Conservation (phyloP, 306 rosid species). For the Medicago arabica region DNA sequence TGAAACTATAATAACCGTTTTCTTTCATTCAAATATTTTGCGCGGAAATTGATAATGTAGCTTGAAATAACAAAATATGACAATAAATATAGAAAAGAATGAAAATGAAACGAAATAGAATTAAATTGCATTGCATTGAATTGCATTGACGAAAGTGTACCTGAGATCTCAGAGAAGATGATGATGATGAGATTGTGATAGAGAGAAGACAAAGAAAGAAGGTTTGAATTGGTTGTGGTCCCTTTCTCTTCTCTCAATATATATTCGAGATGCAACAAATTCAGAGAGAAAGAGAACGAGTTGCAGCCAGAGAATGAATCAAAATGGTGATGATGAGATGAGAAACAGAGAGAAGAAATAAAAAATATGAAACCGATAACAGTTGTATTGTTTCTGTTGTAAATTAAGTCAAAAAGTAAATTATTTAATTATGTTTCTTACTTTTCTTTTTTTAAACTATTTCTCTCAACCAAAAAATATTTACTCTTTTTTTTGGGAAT, state of each 20-base stretch:
- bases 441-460: too few relatives aligned
- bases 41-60: background rate
- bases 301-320: conserved; percentile 41
- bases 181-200: conserved; percentile 40
- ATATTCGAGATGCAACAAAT: conserved; percentile 42
- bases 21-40: conserved; percentile 12
- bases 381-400: background rate
- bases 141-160: conserved; percentile 49
- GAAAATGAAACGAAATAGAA: conserved; percentile 34
- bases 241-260: conserved; percentile 56
- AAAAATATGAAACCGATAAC: conserved; percentile 9
- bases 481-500: too few relatives aligned
- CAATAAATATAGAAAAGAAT: background rate
- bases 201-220: conserved; percentile 46
- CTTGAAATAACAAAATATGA: background rate
- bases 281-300: conserved; percentile 42
- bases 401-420: background rate
- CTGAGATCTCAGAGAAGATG: conserved; percentile 64
- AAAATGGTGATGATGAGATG: conserved; percentile 44
- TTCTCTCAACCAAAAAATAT: too few relatives aligned
- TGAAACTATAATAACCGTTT: background rate
- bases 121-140: conserved; percentile 35
- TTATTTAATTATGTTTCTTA: background rate
- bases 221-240: conserved; percentile 57
- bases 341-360: background rate